Conservation (phyloP, 75 land plant species). For the Selaginella moellendorffii region DNA sequence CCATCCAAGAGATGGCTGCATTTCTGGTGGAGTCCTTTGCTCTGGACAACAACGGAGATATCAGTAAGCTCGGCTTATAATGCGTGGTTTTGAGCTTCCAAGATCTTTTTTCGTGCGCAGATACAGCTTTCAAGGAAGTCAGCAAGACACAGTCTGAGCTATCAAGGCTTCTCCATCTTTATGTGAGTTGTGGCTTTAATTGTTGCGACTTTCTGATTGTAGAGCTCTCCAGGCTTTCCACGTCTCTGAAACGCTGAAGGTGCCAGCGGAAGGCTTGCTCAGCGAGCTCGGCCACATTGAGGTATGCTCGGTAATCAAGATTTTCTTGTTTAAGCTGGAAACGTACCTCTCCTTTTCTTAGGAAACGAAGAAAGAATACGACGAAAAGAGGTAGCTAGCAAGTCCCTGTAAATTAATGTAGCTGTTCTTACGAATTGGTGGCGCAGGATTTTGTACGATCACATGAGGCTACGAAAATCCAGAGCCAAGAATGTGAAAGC, state of each 20-base stretch:
- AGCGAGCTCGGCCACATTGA: constrained; percentile 14
- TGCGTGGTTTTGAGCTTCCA: background rate
- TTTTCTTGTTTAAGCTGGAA: no score
- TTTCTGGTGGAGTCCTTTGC: background rate
- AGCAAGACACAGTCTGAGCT: background rate
- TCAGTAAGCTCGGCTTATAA: background rate
- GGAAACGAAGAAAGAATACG: constrained; percentile 19
- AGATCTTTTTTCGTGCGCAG: background rate
- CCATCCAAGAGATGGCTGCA: background rate
- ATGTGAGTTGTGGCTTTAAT: background rate
- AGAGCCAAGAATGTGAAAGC: constrained; percentile 38
- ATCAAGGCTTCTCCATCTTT: background rate
- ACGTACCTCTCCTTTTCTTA: constrained; percentile 6
- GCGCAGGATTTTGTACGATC: constrained; percentile 37
- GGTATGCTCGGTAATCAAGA: constrained; percentile 14
- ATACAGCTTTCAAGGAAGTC: background rate
- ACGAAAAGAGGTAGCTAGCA: constrained; percentile 13
- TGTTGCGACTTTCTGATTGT: no score
- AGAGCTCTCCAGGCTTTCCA: constrained; percentile 22
- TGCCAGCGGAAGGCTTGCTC: constrained; percentile 15
- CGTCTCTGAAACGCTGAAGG: constrained; percentile 18
- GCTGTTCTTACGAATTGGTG: background rate
- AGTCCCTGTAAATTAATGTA: background rate
- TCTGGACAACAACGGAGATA: background rate
- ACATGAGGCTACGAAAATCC: constrained; percentile 37